Conservation (phyloP, 352 stramenopile genomes). For the Globisporangium irregulare region DNA sequence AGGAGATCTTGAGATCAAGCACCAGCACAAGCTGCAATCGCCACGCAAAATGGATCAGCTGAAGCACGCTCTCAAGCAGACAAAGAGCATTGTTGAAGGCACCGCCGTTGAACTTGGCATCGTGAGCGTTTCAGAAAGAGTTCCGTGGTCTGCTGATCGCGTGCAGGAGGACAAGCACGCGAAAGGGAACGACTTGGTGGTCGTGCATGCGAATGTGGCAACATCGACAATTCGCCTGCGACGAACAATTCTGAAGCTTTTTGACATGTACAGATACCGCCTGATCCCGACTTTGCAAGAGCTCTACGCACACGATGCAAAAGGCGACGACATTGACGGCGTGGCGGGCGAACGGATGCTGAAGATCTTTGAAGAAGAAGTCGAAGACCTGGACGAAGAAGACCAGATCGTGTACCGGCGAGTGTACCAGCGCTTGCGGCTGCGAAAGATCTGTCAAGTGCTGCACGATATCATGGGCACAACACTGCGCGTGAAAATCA, state of each 20-base stretch:
- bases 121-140: constrained; percentile 22
- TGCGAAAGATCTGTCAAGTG: constrained; percentile 54
- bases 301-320: constrained; percentile 48
- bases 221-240: constrained; percentile 51
- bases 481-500: constrained; percentile 50
- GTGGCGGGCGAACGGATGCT: constrained; percentile 39
- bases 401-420: constrained; percentile 46
- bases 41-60: constrained; percentile 30
- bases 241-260: constrained; percentile 55
- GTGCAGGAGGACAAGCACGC: constrained; percentile 14
- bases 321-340: constrained; percentile 36
- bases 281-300: constrained; percentile 54
- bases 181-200: constrained; percentile 23
- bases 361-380: constrained; percentile 60
- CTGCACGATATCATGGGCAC: constrained; percentile 64
- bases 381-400: constrained; percentile 60
- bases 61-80: constrained; percentile 36
- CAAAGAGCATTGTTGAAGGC: constrained; percentile 50
- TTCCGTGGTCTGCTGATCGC: constrained; percentile 47
- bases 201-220: constrained; percentile 43
- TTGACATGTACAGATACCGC: constrained; percentile 42
- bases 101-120: constrained; percentile 50
- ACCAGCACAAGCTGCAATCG: constrained; percentile 10
- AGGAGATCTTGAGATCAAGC: constrained; percentile 9
- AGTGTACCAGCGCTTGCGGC: constrained; percentile 50